Evolutionary conservation across 495 filamentous ascomycete genomes (phyloP).

Genomic region (Aspergillus ellipticus): DNA sequence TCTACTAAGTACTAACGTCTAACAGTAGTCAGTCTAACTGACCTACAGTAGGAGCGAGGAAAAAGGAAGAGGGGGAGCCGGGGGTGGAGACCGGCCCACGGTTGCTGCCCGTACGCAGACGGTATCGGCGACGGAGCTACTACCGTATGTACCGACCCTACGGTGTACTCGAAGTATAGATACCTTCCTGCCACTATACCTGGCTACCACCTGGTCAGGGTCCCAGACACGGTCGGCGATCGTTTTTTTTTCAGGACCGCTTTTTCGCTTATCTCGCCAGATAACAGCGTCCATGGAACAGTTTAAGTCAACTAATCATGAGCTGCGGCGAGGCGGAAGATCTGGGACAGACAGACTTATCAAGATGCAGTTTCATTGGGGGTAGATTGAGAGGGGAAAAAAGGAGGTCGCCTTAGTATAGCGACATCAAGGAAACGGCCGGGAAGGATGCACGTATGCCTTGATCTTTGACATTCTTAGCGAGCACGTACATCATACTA

Average conservation of each 20-base stretch:
- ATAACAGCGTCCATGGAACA: constrained; percentile 1
- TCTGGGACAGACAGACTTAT: neutral
- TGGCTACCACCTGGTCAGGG: too few species aligned
- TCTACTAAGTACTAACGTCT: too few species aligned
- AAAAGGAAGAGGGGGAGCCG: neutral
- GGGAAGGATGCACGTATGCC: constrained; percentile 13
- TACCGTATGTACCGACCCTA: neutral
- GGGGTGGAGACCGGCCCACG: constrained; percentile 2
- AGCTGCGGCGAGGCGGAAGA: neutral
- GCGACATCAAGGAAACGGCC: constrained; percentile 9
- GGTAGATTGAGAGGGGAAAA: neutral
- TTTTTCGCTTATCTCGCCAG: neutral
- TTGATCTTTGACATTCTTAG: constrained; percentile 12
- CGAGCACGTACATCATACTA: constrained; percentile 13
- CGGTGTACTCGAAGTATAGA: too few species aligned
- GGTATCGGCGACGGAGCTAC: neutral
- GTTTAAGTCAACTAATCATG: neutral
- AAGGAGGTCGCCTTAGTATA: constrained; percentile 10
- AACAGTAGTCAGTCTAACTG: too few species aligned
- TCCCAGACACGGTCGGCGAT: neutral
- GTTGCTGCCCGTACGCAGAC: neutral
- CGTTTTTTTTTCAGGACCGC: neutral
- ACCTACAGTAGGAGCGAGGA: constrained; percentile 5
- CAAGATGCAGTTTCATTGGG: too few species aligned
- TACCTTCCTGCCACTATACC: too few species aligned